These are phyloP conservation scores for Stephania yunnanensis DNA, from an alignment of 164 flowering plant genomes.

Conservation along the genomic window DNA sequence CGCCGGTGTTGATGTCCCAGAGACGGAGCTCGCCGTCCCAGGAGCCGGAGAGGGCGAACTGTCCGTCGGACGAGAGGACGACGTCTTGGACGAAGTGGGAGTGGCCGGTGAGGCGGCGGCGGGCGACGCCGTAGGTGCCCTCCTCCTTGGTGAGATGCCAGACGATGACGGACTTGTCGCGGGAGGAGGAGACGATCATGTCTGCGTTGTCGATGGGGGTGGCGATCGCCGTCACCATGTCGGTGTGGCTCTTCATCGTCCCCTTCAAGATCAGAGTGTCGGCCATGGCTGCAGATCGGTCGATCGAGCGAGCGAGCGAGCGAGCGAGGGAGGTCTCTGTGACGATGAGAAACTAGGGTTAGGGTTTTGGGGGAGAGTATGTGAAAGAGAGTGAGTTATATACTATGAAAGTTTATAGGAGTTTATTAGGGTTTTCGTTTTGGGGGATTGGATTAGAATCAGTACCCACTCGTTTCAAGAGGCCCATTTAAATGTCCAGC, in stretches of 20 bases:
- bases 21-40: conserved; percentile 92
- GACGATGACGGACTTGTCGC: conserved; percentile 78
- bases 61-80: conserved; percentile 85
- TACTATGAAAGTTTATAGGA: no score
- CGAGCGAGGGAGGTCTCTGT: no score
- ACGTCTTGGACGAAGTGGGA: conserved; percentile 93
- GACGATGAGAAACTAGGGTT: no score
- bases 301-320: no score
- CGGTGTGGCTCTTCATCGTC: conserved; percentile 75
- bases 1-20: conserved; percentile 72
- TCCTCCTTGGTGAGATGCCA: conserved; percentile 78
- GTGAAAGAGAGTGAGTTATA: no score
- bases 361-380: no score
- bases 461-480: no score
- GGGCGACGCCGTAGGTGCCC: conserved; percentile 54
- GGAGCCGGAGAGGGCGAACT: conserved; percentile 83
- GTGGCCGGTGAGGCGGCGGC: conserved; percentile 81
- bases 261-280: conserved; percentile 54
- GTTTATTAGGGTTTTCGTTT: no score
- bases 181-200: conserved; percentile 77
- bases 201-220: conserved; percentile 82
- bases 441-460: no score
- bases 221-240: conserved; percentile 87
- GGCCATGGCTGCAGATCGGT: conserved; percentile 28
- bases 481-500: no score